Conservation (phyloP, 805 yeast species). For the Spathaspora hagerdaliae region DNA sequence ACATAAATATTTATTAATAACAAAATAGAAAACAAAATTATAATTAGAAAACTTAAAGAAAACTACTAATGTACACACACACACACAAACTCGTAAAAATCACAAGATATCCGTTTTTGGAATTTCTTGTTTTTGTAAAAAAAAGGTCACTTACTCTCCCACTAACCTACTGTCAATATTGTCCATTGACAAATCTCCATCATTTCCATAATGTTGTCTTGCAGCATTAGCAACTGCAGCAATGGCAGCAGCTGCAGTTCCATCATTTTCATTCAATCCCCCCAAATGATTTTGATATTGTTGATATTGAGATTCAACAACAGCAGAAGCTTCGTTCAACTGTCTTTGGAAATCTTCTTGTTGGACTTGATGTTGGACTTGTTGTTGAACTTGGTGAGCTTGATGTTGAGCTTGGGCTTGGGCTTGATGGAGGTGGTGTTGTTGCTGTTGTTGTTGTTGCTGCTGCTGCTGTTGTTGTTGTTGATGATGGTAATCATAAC, state of each 20-base stretch:
- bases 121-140: no score
- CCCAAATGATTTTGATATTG: conserved; percentile 29
- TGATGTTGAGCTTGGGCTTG: conserved; percentile 20
- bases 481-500: conserved; percentile 3
- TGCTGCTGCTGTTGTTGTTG: conserved; percentile 6
- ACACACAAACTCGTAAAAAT: background rate
- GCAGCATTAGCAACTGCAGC: conserved; percentile 38
- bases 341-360: conserved; percentile 21
- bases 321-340: conserved; percentile 23
- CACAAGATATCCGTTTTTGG: no score
- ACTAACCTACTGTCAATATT: conserved; percentile 43
- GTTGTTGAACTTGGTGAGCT: conserved; percentile 14
- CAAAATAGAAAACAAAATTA: background rate
- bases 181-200: conserved; percentile 36
- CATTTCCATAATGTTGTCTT: conserved; percentile 19
- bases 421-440: conserved; percentile 13
- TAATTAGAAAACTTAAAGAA: background rate
- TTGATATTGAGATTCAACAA: conserved; percentile 20
- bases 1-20: background rate
- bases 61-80: background rate
- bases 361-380: conserved; percentile 5
- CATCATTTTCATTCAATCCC: conserved; percentile 10
- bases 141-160: conserved; percentile 25
- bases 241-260: conserved; percentile 41
- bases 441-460: conserved; percentile 5